Evolutionary conservation across 2,329 filamentous ascomycete species (phyloP), one percentile per base, ranked within the genome.

Genomic region (Aureobasidium sp.): DNA sequence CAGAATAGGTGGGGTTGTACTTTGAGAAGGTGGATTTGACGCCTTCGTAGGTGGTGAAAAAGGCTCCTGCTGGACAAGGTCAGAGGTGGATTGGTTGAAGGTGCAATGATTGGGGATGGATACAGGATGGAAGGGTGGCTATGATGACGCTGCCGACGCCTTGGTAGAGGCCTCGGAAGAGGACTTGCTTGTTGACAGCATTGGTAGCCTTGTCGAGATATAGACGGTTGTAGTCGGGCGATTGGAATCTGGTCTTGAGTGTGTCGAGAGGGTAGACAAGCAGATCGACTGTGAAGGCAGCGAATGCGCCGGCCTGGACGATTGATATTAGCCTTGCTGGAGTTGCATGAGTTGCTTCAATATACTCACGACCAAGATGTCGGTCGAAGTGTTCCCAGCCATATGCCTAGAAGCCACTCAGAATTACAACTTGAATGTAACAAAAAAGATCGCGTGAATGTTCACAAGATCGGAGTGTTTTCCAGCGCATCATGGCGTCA

Each of bases 251-350:
- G 8, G 91, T 96, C 72, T 96, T 96, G 68, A 96, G 79, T 0
- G 91, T 97, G 72, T 96, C 92, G 16, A 96, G 79, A 0, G 91
- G 92, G 69, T 94, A 96, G 41, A 96, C 84, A 16, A 96, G 79
- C 53, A 95, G 78, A 73, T 96, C 91, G 61, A 96, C 88, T 1
- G 88, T 87, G 71, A 96, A 91, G 30, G 91, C 92, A 65, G 91
- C 91, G 60, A 89, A 82, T 59, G 90, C 91, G 61, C 91, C 91
- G 50, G 91, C 90, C 89, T 94, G 7, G 5, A 59, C 16, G 6
- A 41, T 16, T 41, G n/a, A 53, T 16, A 16, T 41, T 30, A 58
- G 44, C 63, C n/a, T 45, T 32, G 27, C 7, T 34, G n/a, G 27
- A 16, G 13, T 11, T 8, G n/a, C 30, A 10, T 32, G 32, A 5